Conservation (phyloP, 306 rosid genomes). For the Trifolium repens region DNA sequence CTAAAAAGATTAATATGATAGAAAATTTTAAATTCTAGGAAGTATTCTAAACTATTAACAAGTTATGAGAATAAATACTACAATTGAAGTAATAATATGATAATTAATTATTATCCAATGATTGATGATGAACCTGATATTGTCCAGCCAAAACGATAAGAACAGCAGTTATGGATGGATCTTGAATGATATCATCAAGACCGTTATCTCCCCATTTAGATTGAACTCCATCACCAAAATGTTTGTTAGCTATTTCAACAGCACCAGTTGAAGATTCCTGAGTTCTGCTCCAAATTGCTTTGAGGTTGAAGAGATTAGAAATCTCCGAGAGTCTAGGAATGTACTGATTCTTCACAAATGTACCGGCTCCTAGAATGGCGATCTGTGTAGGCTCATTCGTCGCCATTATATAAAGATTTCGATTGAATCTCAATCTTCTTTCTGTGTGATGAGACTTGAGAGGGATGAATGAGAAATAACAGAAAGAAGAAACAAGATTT, state of each 20-base stretch:
- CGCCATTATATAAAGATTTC: constrained; percentile 44
- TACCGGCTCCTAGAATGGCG: constrained; percentile 92
- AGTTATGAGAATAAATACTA: too few relatives aligned
- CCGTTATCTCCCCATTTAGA: constrained; percentile 83
- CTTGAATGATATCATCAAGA: constrained; percentile 67
- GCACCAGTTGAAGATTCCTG: constrained; percentile 79
- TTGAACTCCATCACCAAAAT: constrained; percentile 55
- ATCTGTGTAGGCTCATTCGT: constrained; percentile 50
- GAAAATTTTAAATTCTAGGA: too few relatives aligned
- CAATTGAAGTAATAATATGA: not conserved
- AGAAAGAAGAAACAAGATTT: too few relatives aligned
- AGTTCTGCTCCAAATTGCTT: constrained; percentile 92
- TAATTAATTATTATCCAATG: not conserved
- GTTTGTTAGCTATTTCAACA: constrained; percentile 65
- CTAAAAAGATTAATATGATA: too few relatives aligned
- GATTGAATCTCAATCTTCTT: not conserved
- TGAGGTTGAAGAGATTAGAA: constrained; percentile 64
- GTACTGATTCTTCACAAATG: constrained; percentile 78
- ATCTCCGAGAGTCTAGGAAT: constrained; percentile 87
- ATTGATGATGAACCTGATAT: constrained; percentile 60
- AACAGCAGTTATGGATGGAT: constrained; percentile 71
- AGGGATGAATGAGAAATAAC: too few relatives aligned
- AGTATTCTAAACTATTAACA: too few relatives aligned
- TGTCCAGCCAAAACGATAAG: constrained; percentile 95
- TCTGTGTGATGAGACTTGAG: too few relatives aligned